phyloP scores from a whole-genome alignment of 2,329 filamentous ascomycete genomes.

The Fusarium sp. region DNA sequence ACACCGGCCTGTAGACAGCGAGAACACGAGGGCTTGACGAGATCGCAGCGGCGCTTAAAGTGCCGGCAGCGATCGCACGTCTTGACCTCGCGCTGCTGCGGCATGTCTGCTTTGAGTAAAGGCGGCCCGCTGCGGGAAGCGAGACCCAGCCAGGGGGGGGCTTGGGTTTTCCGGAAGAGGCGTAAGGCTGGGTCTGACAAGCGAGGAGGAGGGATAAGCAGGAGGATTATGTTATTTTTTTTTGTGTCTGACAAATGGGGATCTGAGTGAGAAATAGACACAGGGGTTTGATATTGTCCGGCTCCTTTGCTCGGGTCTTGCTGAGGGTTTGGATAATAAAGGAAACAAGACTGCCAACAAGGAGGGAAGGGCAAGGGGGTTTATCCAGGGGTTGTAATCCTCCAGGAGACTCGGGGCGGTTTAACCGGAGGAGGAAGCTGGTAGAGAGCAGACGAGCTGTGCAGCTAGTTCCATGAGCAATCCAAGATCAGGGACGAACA shows the following conservation, averaged over 20 bases:
- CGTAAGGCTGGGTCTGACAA: slow-evolving; percentile 1
- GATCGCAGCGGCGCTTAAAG: slow-evolving; percentile 53
- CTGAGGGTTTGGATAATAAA: neutral
- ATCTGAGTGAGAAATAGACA: neutral
- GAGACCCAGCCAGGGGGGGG: neutral
- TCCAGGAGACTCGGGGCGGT: neutral
- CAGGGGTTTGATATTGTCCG: neutral
- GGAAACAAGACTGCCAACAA: neutral
- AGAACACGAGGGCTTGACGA: slow-evolving; percentile 51
- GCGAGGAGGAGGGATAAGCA: neutral
- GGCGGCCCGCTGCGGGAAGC: slow-evolving; percentile 27
- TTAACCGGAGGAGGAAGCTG: neutral
- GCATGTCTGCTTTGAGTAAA: slow-evolving; percentile 38
- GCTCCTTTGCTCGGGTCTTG: neutral
- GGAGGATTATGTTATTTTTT: neutral
- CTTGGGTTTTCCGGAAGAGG: neutral
- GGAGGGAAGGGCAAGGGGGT: neutral
- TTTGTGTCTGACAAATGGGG: neutral
- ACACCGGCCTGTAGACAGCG: slow-evolving; percentile 51
- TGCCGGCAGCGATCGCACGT: slow-evolving; percentile 53
- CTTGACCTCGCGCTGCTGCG: slow-evolving; percentile 51
- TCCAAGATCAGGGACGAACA: neutral
- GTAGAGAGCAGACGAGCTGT: neutral
- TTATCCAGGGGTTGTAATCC: neutral
- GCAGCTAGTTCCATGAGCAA: neutral